Conservation (phyloP, 768 basidiomycete species). For the Lanmaoa rubissima region DNA sequence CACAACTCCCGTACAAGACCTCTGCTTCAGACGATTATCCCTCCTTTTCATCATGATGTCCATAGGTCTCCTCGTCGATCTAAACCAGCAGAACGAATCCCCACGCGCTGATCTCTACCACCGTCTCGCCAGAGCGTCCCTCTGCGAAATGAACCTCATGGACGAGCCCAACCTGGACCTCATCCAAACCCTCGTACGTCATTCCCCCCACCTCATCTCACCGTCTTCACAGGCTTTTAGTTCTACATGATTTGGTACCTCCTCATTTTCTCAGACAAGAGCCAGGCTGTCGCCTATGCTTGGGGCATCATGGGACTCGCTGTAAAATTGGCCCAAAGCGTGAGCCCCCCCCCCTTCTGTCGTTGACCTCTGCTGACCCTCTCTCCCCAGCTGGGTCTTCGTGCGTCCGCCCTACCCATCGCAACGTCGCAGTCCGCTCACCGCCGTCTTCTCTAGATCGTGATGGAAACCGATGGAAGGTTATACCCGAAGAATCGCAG, state of each 20-base stretch:
- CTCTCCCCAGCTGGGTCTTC: conserved; percentile 56
- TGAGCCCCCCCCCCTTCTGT: conserved; percentile 35
- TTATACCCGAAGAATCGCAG: conserved; percentile 71
- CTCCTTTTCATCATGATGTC: conserved; percentile 71
- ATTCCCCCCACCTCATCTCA: background rate
- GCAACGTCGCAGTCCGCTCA: conserved; percentile 17
- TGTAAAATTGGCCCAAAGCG: conserved; percentile 69
- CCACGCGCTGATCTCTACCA: conserved; percentile 63
- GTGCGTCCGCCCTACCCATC: conserved; percentile 39
- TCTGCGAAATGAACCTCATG: conserved; percentile 73
- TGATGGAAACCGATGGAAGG: conserved; percentile 59
- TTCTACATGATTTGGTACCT: conserved; percentile 79
- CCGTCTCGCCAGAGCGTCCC: conserved; percentile 61
- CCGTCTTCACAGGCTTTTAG: conserved; percentile 40
- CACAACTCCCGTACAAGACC: conserved; percentile 53
- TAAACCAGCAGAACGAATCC: conserved; percentile 52
- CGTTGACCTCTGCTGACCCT: conserved; percentile 3
- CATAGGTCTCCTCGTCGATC: conserved; percentile 68
- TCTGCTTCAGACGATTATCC: conserved; percentile 65
- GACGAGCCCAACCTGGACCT: conserved; percentile 74
- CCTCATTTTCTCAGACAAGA: conserved; percentile 71
- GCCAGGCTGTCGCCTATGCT: conserved; percentile 67
- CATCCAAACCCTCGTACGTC: conserved; percentile 59
- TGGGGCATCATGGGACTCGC: conserved; percentile 78
- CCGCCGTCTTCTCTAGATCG: conserved; percentile 49